These are phyloP conservation scores for Pseudoscleropodium purum DNA, from an alignment of 225 moss, liverwort and hornwort genomes.

Conservation along the genomic window DNA sequence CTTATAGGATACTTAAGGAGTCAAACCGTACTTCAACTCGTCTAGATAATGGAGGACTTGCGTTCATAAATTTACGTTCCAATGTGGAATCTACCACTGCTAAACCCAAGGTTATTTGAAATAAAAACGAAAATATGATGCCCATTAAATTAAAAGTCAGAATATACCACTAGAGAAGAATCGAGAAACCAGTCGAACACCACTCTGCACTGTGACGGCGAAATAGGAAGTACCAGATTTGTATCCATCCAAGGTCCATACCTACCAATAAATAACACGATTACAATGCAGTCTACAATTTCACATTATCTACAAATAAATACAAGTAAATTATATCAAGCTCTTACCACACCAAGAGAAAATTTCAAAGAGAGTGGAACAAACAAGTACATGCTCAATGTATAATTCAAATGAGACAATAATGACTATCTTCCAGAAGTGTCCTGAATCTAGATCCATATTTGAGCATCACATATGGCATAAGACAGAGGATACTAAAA, in stretches of 20 bases:
- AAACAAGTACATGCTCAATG: not conserved
- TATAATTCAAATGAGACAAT: not conserved
- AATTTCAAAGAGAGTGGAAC: not conserved
- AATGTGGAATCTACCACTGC: not conserved
- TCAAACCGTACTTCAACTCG: not conserved
- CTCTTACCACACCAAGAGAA: not conserved
- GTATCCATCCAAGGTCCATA: constrained; percentile 99
- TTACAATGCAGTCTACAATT: not conserved
- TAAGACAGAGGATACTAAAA: not conserved
- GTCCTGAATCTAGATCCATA: not conserved
- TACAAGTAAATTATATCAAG: not conserved
- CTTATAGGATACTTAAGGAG: not conserved
- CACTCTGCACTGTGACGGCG: constrained; percentile 58
- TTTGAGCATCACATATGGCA: not conserved
- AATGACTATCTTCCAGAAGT: not conserved
- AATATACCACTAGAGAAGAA: constrained; percentile 37
- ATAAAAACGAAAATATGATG: not conserved
- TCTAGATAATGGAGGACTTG: not conserved
- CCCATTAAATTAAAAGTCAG: not conserved
- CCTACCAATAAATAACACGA: constrained; percentile 15
- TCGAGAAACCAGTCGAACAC: constrained; percentile 84
- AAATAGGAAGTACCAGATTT: constrained; percentile 70
- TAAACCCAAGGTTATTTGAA: not conserved
- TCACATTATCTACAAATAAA: not conserved
- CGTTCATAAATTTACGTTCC: not conserved